phyloP scores from a whole-genome alignment of 225 moss, liverwort and hornwort species.

The Bryum argenteum region DNA sequence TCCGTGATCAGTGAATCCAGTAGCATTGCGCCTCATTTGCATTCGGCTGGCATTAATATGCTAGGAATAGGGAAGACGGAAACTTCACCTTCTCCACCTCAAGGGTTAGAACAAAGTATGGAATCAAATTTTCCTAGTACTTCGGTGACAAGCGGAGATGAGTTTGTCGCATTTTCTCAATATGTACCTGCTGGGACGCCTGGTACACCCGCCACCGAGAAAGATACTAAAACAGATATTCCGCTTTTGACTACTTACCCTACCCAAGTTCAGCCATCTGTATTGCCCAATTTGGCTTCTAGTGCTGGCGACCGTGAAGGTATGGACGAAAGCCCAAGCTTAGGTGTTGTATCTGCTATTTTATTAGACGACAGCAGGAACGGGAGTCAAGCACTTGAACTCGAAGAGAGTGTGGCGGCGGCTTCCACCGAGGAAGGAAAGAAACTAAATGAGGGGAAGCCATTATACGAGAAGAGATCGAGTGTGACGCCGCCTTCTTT shows the following conservation, averaged over 20 bases:
- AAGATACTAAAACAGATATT: conserved; percentile 1
- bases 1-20: conserved; percentile 30
- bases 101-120: conserved; percentile 27
- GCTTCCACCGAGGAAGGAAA: conserved; percentile 22
- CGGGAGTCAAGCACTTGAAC: conserved; percentile 28
- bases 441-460: conserved; percentile 15
- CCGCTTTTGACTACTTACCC: conserved; percentile 54
- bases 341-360: conserved; percentile 37
- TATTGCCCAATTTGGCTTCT: conserved; percentile 49
- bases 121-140: conserved; percentile 22
- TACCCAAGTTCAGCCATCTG: conserved; percentile 27
- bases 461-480: conserved; percentile 10
- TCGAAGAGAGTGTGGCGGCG: conserved; percentile 10
- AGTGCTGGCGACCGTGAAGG: conserved; percentile 40
- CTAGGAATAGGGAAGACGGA: conserved; percentile 13
- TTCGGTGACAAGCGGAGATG: conserved; percentile 20
- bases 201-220: conserved; percentile 17
- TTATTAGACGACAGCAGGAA: conserved; percentile 34
- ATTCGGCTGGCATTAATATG: conserved; percentile 25
- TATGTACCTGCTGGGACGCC: conserved; percentile 44
- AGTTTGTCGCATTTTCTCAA: conserved; percentile 15
- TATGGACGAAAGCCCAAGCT: conserved; percentile 21
- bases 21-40: conserved; percentile 24
- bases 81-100: conserved; percentile 22
- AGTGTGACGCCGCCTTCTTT: conserved; percentile 32